A percentile compares a stretch with the other conserved stretches of the same genome.
phyloP scores from a whole-genome alignment of 139 green algal genomes.

The Micractinium sp. region DNA sequence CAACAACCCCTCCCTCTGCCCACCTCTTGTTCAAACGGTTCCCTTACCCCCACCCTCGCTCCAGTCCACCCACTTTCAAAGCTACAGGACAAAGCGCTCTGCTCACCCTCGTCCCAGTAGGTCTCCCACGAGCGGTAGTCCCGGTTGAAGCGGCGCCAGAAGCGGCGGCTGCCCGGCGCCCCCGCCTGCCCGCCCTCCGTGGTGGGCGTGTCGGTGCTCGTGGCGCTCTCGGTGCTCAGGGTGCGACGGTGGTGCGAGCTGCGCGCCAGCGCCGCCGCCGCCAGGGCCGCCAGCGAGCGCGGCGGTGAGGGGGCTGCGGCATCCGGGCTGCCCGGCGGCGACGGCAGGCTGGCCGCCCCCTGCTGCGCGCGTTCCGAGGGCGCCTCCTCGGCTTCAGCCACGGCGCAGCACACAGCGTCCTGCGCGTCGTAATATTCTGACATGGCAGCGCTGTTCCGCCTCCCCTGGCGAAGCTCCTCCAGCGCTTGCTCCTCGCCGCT shows the following conservation, averaged over 20 bases:
- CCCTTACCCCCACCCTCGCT: too few species aligned
- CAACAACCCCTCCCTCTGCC: too few species aligned
- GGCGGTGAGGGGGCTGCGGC: neutral
- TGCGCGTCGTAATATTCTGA: slow-evolving; percentile 2
- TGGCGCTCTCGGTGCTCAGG: slow-evolving; percentile 8
- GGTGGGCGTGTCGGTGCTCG: slow-evolving; percentile 25
- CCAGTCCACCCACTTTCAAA: too few species aligned
- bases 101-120: slow-evolving; percentile 31
- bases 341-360: neutral
- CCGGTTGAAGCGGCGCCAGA: slow-evolving; percentile 39
- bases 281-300: neutral
- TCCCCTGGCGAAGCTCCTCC: neutral
- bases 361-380: neutral
- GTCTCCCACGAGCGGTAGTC: slow-evolving; percentile 33
- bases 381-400: neutral
- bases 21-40: too few species aligned
- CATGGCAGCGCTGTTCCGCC: neutral
- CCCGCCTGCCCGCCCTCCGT: neutral
- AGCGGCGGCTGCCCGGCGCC: slow-evolving; percentile 8
- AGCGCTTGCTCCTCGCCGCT: neutral
- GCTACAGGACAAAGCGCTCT: too few species aligned
- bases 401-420: neutral
- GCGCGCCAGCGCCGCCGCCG: slow-evolving; percentile 4
- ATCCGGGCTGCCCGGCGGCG: neutral
- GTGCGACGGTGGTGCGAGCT: neutral